Evolutionary conservation across 1,284 basidiomycete species (phyloP).

Genomic region (Porogramme epimiltina): DNA sequence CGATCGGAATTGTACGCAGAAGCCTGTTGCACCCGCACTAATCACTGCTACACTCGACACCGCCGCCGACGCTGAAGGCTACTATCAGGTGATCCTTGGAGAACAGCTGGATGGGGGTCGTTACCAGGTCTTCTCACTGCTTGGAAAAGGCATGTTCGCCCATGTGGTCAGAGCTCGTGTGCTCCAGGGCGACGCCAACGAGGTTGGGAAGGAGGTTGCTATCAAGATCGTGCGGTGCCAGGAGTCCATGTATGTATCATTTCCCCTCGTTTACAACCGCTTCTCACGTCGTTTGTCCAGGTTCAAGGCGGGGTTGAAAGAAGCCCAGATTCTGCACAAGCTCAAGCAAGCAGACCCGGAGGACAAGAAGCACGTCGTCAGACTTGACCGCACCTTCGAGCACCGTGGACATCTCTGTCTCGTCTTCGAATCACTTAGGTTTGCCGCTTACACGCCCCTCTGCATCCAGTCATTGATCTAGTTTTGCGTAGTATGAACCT

Average conservation of each 20-base stretch:
- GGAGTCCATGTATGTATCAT: constrained; percentile 86
- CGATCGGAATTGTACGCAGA: constrained; percentile 38
- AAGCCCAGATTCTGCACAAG: constrained; percentile 87
- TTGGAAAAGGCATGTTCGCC: constrained; percentile 99
- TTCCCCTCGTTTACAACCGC: not conserved
- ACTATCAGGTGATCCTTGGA: constrained; percentile 93
- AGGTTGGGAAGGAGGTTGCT: constrained; percentile 84
- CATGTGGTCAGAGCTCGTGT: constrained; percentile 93
- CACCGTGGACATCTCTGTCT: constrained; percentile 96
- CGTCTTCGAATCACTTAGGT: constrained; percentile 96
- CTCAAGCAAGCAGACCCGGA: constrained; percentile 89
- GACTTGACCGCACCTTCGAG: constrained; percentile 92
- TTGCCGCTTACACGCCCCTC: constrained; percentile 24
- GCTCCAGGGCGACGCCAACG: constrained; percentile 67
- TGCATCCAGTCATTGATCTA: not conserved
- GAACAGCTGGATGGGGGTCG: constrained; percentile 92
- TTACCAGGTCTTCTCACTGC: constrained; percentile 92
- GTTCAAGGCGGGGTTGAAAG: constrained; percentile 95
- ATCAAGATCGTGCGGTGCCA: constrained; percentile 98
- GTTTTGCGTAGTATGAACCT: constrained; percentile 83
- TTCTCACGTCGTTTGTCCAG: constrained; percentile 39
- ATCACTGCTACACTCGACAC: constrained; percentile 73
- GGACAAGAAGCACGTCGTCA: constrained; percentile 95
- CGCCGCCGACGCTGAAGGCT: constrained; percentile 90
- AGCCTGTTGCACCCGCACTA: constrained; percentile 58